phyloP scores from a whole-genome alignment of 1,284 basidiomycete genomes.

The Moesziomyces globuligerus region DNA sequence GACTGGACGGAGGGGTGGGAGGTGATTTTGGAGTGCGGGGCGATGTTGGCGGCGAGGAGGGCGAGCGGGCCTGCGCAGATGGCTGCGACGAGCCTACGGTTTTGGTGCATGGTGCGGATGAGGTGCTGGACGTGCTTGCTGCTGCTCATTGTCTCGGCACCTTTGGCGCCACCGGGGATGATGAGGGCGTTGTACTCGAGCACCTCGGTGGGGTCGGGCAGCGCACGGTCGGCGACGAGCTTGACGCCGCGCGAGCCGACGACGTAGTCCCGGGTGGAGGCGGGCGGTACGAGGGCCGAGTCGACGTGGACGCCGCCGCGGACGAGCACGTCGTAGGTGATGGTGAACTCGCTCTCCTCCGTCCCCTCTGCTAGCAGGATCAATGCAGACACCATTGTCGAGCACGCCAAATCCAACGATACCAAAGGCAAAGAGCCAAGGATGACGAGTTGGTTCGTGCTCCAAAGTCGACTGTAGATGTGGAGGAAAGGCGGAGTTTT shows the following conservation, averaged over 20 bases:
- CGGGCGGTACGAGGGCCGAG: conserved; percentile 51
- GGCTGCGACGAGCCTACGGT: conserved; percentile 50
- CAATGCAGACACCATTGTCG: conserved; percentile 31
- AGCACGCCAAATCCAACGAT: neutral
- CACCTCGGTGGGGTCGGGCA: conserved; percentile 61
- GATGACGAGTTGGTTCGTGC: no score
- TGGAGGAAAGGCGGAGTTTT: no score
- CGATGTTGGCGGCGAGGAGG: conserved; percentile 75
- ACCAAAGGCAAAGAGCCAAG: no score
- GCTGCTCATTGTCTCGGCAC: conserved; percentile 78
- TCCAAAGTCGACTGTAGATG: no score
- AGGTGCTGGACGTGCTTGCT: conserved; percentile 75
- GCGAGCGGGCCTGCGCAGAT: conserved; percentile 73
- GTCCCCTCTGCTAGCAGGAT: conserved; percentile 86
- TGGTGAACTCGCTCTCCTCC: conserved; percentile 72
- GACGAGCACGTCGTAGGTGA: conserved; percentile 63
- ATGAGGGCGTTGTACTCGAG: conserved; percentile 76
- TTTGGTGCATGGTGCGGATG: conserved; percentile 74
- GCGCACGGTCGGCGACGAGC: conserved; percentile 56
- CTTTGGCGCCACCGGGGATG: conserved; percentile 82
- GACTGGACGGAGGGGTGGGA: conserved; percentile 81
- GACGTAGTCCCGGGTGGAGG: conserved; percentile 28
- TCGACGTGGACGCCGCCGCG: conserved; percentile 50
- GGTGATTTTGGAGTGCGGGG: conserved; percentile 73
- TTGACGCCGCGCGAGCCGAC: conserved; percentile 59